Percentiles rank a stretch among this genome's conserved stretches.
Conservation (phyloP, 2,329 filamentous ascomycete genomes). For the Cadophora malorum region DNA sequence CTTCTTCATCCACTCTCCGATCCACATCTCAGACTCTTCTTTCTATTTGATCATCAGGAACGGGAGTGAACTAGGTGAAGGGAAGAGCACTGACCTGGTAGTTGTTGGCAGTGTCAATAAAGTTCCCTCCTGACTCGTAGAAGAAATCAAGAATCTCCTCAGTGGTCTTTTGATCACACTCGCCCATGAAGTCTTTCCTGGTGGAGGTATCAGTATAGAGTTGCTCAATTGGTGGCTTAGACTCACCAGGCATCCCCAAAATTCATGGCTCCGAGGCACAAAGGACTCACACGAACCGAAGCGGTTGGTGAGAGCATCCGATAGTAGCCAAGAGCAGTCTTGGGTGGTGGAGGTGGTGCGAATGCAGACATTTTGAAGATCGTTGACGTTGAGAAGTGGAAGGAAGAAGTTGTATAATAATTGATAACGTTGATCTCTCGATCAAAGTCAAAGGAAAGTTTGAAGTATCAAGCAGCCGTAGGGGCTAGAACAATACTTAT, state of each 20-base stretch:
- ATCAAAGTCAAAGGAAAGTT: neutral
- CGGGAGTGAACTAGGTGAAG: neutral
- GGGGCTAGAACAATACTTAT: constrained; percentile 16
- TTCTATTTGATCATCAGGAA: constrained; percentile 47
- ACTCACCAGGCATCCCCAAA: constrained; percentile 62
- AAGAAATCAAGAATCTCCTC: constrained; percentile 63
- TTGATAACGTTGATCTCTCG: neutral
- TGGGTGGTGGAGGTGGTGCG: constrained; percentile 46
- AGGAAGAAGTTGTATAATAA: neutral
- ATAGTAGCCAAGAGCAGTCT: constrained; percentile 68
- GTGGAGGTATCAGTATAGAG: neutral
- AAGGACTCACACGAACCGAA: constrained; percentile 68
- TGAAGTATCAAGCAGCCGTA: neutral
- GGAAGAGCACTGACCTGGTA: constrained; percentile 53
- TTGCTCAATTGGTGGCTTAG: too few species aligned
- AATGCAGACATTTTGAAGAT: constrained; percentile 34
- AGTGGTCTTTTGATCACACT: constrained; percentile 65
- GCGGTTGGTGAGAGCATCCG: constrained; percentile 71
- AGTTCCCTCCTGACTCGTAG: constrained; percentile 65
- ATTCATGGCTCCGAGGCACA: constrained; percentile 70
- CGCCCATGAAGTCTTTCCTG: constrained; percentile 65
- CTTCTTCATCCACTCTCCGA: constrained; percentile 74
- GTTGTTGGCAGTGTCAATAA: constrained; percentile 72
- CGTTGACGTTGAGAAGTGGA: neutral
- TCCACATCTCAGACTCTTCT: constrained; percentile 66